These are phyloP conservation scores for Neoboletus subvelutipes DNA, from an alignment of 768 basidiomycete species.

Conservation along the genomic window DNA sequence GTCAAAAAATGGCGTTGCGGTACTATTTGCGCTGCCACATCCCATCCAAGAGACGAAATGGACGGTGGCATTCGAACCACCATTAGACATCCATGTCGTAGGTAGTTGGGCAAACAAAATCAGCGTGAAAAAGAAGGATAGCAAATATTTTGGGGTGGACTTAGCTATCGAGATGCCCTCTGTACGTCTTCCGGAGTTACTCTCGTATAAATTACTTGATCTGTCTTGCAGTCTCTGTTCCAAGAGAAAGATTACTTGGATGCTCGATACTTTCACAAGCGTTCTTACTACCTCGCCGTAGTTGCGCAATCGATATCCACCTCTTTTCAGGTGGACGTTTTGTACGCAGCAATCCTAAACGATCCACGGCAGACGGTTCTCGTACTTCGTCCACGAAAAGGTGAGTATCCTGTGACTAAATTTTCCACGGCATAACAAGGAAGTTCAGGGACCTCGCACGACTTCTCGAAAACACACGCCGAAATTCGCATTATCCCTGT, in stretches of 20 bases:
- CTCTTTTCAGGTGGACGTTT: constrained; percentile 53
- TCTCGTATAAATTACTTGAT: neutral
- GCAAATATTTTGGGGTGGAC: constrained; percentile 67
- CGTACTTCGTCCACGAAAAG: constrained; percentile 55
- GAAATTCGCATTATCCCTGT: constrained; percentile 75
- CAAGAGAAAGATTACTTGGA: constrained; percentile 95
- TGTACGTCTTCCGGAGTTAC: constrained; percentile 42
- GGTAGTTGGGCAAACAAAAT: constrained; percentile 88
- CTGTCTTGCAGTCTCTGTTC: constrained; percentile 58
- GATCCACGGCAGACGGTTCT: constrained; percentile 69
- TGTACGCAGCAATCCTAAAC: constrained; percentile 55
- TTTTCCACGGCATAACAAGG: constrained; percentile 3
- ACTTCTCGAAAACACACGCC: constrained; percentile 68
- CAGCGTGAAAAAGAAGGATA: constrained; percentile 70
- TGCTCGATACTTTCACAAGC: constrained; percentile 88
- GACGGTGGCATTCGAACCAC: constrained; percentile 81
- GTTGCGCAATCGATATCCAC: constrained; percentile 61
- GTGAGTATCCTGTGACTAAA: constrained; percentile 38
- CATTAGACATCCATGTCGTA: constrained; percentile 71
- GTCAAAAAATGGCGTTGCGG: constrained; percentile 52
- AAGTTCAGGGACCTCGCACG: constrained; percentile 48
- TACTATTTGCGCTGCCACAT: constrained; percentile 68
- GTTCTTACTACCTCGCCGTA: constrained; percentile 83
- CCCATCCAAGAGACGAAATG: constrained; percentile 83
- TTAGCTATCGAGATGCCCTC: constrained; percentile 85